These are phyloP conservation scores for Nicotiana paniculata DNA, from an alignment of 257 asterid genomes.

Conservation along the genomic window DNA sequence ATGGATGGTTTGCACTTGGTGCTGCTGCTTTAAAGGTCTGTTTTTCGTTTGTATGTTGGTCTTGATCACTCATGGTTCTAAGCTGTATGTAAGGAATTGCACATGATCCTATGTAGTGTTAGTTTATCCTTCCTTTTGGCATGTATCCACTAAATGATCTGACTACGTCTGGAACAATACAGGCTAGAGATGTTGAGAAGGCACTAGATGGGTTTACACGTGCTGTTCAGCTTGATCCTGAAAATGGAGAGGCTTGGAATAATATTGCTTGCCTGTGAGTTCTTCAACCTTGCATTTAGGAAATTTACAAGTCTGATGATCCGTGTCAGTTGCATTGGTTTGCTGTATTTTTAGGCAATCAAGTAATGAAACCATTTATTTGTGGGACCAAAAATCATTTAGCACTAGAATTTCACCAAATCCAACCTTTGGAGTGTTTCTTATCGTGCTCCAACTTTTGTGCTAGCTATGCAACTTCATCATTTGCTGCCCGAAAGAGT, in stretches of 20 bases:
- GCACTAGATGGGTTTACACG: constrained; percentile 89
- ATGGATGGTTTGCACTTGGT: constrained; percentile 98
- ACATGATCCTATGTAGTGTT: not conserved
- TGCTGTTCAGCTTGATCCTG: constrained; percentile 93
- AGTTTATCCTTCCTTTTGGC: not conserved
- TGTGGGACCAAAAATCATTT: not conserved
- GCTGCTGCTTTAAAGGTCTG: constrained; percentile 74
- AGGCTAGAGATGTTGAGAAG: constrained; percentile 61
- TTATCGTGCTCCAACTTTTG: not conserved
- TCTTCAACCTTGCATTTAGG: constrained; percentile 4
- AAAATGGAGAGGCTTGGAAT: constrained; percentile 98
- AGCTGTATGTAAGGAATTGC: not conserved
- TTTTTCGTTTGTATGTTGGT: not conserved
- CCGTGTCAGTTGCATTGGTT: not conserved
- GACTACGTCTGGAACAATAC: not conserved
- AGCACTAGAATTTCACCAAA: not conserved
- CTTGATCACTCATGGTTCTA: not conserved
- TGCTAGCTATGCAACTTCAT: not conserved
- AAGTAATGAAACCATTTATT: not conserved
- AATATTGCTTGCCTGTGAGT: constrained; percentile 69
- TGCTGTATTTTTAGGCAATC: not conserved
- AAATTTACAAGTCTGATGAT: not conserved
- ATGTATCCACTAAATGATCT: not conserved
- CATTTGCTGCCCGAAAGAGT: not conserved
- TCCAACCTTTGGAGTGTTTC: not conserved